phyloP scores from a whole-genome alignment of 2,329 filamentous ascomycete genomes.

The Grosmannia penicillata region DNA sequence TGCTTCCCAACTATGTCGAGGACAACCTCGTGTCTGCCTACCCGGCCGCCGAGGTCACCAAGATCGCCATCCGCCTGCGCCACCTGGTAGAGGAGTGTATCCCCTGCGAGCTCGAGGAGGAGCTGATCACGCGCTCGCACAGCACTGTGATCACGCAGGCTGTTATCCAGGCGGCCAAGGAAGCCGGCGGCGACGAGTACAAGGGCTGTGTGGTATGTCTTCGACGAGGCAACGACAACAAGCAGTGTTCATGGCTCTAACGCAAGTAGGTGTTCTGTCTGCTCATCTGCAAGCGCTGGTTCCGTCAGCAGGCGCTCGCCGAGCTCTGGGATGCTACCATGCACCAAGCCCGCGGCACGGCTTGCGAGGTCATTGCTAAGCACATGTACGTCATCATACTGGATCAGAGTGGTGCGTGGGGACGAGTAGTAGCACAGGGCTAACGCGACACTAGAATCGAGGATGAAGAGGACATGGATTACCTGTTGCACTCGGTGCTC shows the following conservation, averaged over 20 bases:
- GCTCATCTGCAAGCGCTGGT: constrained; percentile 58
- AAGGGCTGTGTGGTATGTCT: constrained; percentile 52
- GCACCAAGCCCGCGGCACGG: constrained; percentile 61
- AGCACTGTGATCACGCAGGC: constrained; percentile 69
- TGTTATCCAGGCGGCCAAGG: constrained; percentile 66
- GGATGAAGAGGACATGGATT: constrained; percentile 60
- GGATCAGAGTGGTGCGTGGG: no score
- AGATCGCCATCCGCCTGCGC: constrained; percentile 76
- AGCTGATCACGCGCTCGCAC: constrained; percentile 61
- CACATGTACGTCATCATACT: constrained; percentile 27
- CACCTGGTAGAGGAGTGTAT: constrained; percentile 82
- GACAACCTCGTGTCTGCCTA: constrained; percentile 50
- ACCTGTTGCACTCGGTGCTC: constrained; percentile 66
- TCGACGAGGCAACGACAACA: not conserved
- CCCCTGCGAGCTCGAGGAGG: constrained; percentile 75
- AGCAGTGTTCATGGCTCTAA: not conserved
- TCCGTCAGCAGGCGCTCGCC: constrained; percentile 58
- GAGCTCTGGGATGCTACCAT: constrained; percentile 92
- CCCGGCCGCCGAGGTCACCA: constrained; percentile 68
- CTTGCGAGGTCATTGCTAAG: constrained; percentile 89
- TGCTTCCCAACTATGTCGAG: constrained; percentile 49
- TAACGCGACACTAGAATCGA: constrained; percentile 53
- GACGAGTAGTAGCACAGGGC: no score
- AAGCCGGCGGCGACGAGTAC: constrained; percentile 65
- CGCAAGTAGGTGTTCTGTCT: constrained; percentile 49